phyloP scores from a whole-genome alignment of 495 filamentous ascomycete genomes.

The Penicillium dipodomyicola region DNA sequence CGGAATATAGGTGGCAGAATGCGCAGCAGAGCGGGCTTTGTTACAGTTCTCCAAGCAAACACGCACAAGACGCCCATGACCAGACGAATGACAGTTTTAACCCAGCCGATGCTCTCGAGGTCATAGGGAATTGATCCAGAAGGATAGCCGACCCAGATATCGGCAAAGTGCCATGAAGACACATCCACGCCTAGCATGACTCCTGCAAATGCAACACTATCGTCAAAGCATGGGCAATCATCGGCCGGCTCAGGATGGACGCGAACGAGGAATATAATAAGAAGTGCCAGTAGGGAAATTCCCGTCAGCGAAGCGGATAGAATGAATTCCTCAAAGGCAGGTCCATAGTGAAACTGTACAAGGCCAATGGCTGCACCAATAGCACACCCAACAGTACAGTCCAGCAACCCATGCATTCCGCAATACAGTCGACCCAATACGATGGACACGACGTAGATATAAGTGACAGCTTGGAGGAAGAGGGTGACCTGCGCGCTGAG shows the following conservation, averaged over 20 bases:
- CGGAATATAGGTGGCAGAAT: conserved; percentile 83
- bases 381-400: conserved; percentile 73
- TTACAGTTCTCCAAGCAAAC: conserved; percentile 83
- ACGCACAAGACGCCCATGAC: conserved; percentile 76
- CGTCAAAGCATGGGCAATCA: conserved; percentile 96
- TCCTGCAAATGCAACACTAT: conserved; percentile 89
- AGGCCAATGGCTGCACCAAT: conserved; percentile 68
- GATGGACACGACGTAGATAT: conserved; percentile 86
- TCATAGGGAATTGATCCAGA: conserved; percentile 64
- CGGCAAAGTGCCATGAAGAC: conserved; percentile 76
- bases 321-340: conserved; percentile 65
- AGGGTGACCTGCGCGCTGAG: conserved; percentile 51
- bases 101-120: conserved; percentile 59
- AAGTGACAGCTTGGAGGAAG: conserved; percentile 63
- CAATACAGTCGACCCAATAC: conserved; percentile 89
- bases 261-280: conserved; percentile 72
- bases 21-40: conserved; percentile 77
- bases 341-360: conserved; percentile 69
- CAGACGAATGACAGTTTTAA: conserved; percentile 60
- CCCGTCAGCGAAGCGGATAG: conserved; percentile 46
- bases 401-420: conserved; percentile 97
- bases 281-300: conserved; percentile 56
- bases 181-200: conserved; percentile 79
- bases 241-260: conserved; percentile 95
- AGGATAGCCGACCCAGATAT: conserved; percentile 55